Evolutionary conservation across 2,329 filamentous ascomycete species (phyloP), one percentile per base, ranked within the genome.

Genomic region (Fusarium hostae): DNA sequence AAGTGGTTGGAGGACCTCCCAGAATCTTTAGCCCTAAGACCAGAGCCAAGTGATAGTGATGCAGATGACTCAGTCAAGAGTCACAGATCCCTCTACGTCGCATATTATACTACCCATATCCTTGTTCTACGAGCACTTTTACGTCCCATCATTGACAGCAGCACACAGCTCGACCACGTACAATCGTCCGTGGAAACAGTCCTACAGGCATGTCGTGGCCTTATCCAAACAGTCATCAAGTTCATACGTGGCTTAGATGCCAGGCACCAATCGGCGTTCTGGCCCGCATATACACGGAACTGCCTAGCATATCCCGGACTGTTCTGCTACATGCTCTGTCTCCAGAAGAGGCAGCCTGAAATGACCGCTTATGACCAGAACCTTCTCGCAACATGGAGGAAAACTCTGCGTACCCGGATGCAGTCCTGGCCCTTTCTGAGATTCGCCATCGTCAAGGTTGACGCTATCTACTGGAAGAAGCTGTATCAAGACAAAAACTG

Each of bases 391-490:
- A 62, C 59, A 0, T 62, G 59, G 59, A 59, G 59, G 20, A 62
- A 34, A 16, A 62, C 32, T 13, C 41, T 62, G 18, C 34, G 56
- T 18, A 62, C 56, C 6, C 37, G 59, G 11, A 45, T 62, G 15
- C 59, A 59, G 11, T 28, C 28, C 5, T 62, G 59, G 59, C 59
- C 54, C 3, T 62, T 62, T 11, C 11, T 62, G 1, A 22, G 59
- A 1, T 62, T 62, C 24, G 59, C 59, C 7, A 62, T 62, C 2
- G 59, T 62, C 16, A 62, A 62, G n/a, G 59, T 62, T 34, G 59
- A 62, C 9, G 59, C 59, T 5, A 59, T 62, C 9, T 62, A 62
- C 4, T 62, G 59, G 59, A 62, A 62, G 41, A 62, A 62, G 28
- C 18, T 62, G 9, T 62, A 62, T 3, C 43, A 45, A 1, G 52